Evolutionary conservation across 306 rosid genomes (phyloP).

Genomic region (Glycyrrhiza uralensis): DNA sequence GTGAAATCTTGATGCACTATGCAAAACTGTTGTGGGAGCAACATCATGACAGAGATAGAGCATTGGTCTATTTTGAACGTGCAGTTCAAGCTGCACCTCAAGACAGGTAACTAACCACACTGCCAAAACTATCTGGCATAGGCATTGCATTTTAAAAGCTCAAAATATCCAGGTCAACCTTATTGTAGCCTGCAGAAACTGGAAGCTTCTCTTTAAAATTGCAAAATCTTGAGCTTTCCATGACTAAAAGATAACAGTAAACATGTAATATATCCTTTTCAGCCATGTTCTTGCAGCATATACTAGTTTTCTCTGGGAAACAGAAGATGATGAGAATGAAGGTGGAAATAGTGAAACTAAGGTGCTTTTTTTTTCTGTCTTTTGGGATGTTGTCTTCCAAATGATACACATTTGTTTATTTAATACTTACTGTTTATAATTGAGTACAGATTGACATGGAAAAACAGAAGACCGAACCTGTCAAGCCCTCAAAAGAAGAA

Average conservation of each 20-base stretch:
- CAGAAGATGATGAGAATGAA: conserved; percentile 41
- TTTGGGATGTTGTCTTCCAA: neutral
- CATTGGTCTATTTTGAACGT: conserved; percentile 60
- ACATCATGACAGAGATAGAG: conserved; percentile 63
- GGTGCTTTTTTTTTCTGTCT: conserved; percentile 35
- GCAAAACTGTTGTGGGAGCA: conserved; percentile 77
- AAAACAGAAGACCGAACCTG: conserved; percentile 21
- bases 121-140: neutral
- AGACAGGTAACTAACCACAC: conserved; percentile 63
- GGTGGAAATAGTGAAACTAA: conserved; percentile 30
- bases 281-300: conserved; percentile 80
- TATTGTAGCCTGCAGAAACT: conserved; percentile 4
- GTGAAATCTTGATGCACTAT: conserved; percentile 57
- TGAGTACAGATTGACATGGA: conserved; percentile 40
- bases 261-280: conserved; percentile 30
- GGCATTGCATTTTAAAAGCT: neutral
- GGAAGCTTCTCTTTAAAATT: neutral
- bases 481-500: conserved; percentile 23
- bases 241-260: conserved; percentile 17
- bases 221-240: neutral
- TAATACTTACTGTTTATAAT: conserved; percentile 19
- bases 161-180: neutral
- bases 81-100: conserved; percentile 60
- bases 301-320: conserved; percentile 85
- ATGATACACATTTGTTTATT: conserved; percentile 10